Percentiles rank a stretch among this genome's conserved stretches.
Conservation (phyloP, 768 basidiomycete species). For the Tephrocybe sp. region DNA sequence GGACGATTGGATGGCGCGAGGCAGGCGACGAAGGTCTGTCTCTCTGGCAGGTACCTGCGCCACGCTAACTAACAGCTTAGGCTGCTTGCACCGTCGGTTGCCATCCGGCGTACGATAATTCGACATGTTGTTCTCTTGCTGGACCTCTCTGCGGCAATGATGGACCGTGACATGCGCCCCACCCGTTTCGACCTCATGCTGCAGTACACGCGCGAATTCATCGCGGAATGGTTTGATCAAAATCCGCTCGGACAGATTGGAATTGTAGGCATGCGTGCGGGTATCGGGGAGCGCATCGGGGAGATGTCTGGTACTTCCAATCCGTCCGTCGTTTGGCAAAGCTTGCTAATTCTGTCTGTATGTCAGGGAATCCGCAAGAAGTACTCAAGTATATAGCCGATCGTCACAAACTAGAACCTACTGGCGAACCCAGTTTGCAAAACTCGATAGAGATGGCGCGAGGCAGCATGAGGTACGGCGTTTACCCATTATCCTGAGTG, state of each 20-base stretch:
- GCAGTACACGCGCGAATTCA: conserved; percentile 88
- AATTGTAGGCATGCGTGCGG: conserved; percentile 88
- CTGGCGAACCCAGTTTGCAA: conserved; percentile 93
- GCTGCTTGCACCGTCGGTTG: conserved; percentile 75
- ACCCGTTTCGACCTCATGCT: conserved; percentile 90
- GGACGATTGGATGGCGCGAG: conserved; percentile 83
- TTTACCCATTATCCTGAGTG: not conserved
- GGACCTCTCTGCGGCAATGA: conserved; percentile 89
- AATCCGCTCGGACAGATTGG: conserved; percentile 98
- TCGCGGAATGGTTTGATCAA: conserved; percentile 98
- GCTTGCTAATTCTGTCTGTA: conserved; percentile 1
- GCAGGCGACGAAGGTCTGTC: conserved; percentile 75
- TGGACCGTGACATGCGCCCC: conserved; percentile 94
- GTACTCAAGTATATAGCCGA: conserved; percentile 85
- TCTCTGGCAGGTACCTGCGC: conserved; percentile 1
- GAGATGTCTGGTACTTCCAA: conserved; percentile 81
- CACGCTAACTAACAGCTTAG: conserved; percentile 31
- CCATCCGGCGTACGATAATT: conserved; percentile 93
- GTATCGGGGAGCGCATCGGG: conserved; percentile 85
- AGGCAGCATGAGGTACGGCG: conserved; percentile 79
- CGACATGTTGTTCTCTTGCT: conserved; percentile 92
- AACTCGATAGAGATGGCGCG: conserved; percentile 98
- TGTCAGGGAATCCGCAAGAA: conserved; percentile 89
- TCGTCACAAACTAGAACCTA: conserved; percentile 83
- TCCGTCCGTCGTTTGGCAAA: not conserved